These are phyloP conservation scores for Pythium folliculosum DNA, from an alignment of 352 stramenopile species.

Conservation along the genomic window DNA sequence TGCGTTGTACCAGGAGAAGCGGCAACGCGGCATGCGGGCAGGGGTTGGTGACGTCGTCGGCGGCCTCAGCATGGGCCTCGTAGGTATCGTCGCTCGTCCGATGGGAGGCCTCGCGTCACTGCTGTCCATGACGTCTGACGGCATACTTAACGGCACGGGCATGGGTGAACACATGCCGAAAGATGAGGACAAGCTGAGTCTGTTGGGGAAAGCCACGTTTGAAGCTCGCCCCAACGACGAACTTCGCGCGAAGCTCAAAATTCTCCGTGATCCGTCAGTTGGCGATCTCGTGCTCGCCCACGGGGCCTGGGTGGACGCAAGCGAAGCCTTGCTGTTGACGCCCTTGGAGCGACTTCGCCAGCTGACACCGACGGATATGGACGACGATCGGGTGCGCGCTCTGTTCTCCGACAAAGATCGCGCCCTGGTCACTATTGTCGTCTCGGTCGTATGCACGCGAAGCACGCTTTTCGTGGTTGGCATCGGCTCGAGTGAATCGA, in stretches of 20 bases:
- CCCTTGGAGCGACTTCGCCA: conserved; percentile 33
- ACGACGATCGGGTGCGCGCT: conserved; percentile 32
- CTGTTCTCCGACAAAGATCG: conserved; percentile 42
- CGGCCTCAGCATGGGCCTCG: conserved; percentile 75
- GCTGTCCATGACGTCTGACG: conserved; percentile 76
- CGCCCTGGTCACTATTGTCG: conserved; percentile 31
- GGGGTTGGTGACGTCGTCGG: conserved; percentile 67
- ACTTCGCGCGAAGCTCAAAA: conserved; percentile 79
- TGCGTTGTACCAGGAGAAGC: conserved; percentile 69
- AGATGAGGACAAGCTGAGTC: conserved; percentile 31
- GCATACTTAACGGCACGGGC: conserved; percentile 61
- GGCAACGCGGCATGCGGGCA: conserved; percentile 56
- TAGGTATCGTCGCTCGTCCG: conserved; percentile 75
- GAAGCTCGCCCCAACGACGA: conserved; percentile 64
- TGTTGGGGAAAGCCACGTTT: conserved; percentile 32
- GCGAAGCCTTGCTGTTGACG: conserved; percentile 23
- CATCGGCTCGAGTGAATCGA: conserved; percentile 29
- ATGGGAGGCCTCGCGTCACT: conserved; percentile 80
- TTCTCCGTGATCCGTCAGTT: conserved; percentile 48
- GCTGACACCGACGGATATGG: conserved; percentile 26
- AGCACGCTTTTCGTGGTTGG: conserved; percentile 60
- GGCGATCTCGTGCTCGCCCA: conserved; percentile 63
- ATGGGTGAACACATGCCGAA: conserved; percentile 38
- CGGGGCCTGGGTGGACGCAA: conserved; percentile 57
- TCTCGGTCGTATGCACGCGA: conserved; percentile 25